These are phyloP conservation scores for Scheffersomyces insectosa DNA, from an alignment of 1,139 yeast species.

Conservation along the genomic window DNA sequence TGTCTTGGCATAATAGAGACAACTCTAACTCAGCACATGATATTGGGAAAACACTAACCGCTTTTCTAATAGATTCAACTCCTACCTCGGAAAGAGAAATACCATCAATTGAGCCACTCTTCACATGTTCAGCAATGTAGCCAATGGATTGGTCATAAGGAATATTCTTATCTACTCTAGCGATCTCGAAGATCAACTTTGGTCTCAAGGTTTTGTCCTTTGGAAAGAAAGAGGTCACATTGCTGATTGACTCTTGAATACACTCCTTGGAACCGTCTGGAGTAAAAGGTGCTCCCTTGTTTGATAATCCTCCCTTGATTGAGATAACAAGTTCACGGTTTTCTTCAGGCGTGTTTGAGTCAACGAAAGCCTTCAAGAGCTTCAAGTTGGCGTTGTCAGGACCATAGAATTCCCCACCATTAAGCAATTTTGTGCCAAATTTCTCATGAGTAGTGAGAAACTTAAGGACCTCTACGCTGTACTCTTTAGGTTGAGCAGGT, in stretches of 20 bases:
- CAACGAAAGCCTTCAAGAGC: slow-evolving; percentile 57
- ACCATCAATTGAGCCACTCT: slow-evolving; percentile 60
- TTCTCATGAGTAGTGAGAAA: slow-evolving; percentile 39
- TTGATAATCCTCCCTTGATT: slow-evolving; percentile 64
- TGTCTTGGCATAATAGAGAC: slow-evolving; percentile 63
- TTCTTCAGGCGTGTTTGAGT: slow-evolving; percentile 52
- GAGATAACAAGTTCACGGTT: slow-evolving; percentile 52
- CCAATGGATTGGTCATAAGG: slow-evolving; percentile 53
- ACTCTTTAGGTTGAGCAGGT: slow-evolving; percentile 40
- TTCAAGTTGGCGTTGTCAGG: slow-evolving; percentile 46
- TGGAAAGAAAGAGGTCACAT: slow-evolving; percentile 46
- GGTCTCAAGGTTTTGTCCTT: slow-evolving; percentile 32
- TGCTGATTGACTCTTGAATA: slow-evolving; percentile 51
- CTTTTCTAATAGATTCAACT: slow-evolving; percentile 57
- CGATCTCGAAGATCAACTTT: slow-evolving; percentile 62
- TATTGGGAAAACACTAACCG: slow-evolving; percentile 51
- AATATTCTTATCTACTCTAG: slow-evolving; percentile 59
- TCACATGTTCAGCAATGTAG: slow-evolving; percentile 52
- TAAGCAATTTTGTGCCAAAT: slow-evolving; percentile 58
- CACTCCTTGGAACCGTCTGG: slow-evolving; percentile 55
- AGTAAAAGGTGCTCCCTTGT: slow-evolving; percentile 22
- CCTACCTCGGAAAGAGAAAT: slow-evolving; percentile 73
- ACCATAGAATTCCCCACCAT: slow-evolving; percentile 83
- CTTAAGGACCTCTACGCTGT: slow-evolving; percentile 48
- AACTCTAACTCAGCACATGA: slow-evolving; percentile 75